A percentile compares a stretch with the other conserved stretches of the same genome.
Conservation (phyloP, 495 filamentous ascomycete genomes). For the Glarea lozoyensis region DNA sequence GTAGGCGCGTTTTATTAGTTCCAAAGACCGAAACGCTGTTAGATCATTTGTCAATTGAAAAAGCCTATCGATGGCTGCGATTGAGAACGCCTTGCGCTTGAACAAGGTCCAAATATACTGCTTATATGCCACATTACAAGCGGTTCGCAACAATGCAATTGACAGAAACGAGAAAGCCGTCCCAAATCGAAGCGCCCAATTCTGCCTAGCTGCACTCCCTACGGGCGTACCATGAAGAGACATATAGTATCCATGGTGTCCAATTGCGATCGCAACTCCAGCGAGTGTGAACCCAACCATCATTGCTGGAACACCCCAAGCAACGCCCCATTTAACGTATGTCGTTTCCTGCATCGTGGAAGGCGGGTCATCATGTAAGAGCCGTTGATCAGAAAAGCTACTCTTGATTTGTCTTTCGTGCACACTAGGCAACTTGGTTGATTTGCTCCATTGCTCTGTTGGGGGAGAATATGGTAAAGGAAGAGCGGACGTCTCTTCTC, state of each 20-base stretch:
- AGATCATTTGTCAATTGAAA: conserved; percentile 7
- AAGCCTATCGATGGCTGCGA: conserved; percentile 9
- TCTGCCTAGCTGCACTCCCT: conserved; percentile 2
- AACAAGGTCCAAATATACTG: conserved; percentile 17
- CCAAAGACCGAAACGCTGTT: background rate
- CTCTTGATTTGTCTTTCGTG: too few species aligned
- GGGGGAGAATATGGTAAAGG: too few species aligned
- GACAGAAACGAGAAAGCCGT: conserved; percentile 12
- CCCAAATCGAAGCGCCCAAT: conserved; percentile 7
- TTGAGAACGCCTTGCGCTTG: conserved; percentile 3
- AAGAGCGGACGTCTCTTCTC: too few species aligned
- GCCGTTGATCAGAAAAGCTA: too few species aligned
- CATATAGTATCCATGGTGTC: conserved; percentile 11
- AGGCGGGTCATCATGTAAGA: too few species aligned
- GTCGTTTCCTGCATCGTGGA: background rate
- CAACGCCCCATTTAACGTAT: conserved; percentile 12
- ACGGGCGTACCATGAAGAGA: conserved; percentile 10
- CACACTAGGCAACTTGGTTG: too few species aligned
- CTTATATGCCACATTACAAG: conserved; percentile 3
- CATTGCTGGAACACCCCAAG: conserved; percentile 4
- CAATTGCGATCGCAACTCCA: conserved; percentile 4
- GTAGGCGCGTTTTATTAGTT: conserved; percentile 3
- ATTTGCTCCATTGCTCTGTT: too few species aligned
- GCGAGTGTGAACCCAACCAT: background rate
- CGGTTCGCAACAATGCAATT: conserved; percentile 2